Evolutionary conservation across 2,329 filamentous ascomycete species (phyloP), one percentile per base, ranked within the genome.

Genomic region (Neophaeococcomyces mojaviensis): DNA sequence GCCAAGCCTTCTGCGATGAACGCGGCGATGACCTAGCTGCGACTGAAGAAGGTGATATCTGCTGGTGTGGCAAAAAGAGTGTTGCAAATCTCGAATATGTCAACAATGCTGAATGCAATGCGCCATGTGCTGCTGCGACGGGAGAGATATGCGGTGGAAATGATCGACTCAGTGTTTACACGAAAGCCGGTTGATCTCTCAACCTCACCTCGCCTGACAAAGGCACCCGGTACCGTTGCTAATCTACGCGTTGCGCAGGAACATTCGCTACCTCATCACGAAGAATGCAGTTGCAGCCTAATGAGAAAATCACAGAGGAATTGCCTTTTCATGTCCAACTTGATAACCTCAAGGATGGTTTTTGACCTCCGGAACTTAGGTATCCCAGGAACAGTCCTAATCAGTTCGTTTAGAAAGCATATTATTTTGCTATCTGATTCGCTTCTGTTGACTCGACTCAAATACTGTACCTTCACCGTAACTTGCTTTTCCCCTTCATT

Each of bases 141-240:
- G 32, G 32, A 9, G 33, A 37, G 30, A 30, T 36, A 7, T 37
- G 41, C 30, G 41, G 41, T 44, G 41, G 41, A 4, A 36, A 36
- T n/a, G 32, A 37, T 33, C 26, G 24, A 16, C 22, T 43, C 15
- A 35, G 40, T 20, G 22, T 43, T 4, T 44, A 37, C 13, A n/a
- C 33, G 4, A 44, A 37, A 19, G 41, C 41, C n/a, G 41, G 32
- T n/a, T 30, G 18, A 22, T 6, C 5, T n/a, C 3, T 16, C 16
- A 22, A 15, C 12, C 31, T 19, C 5, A 20, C 7, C 32, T n/a
- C n/a, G 15, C n/a, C n/a, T n/a, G n/a, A n/a, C n/a, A n/a, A n/a
- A n/a, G n/a, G n/a, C n/a, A n/a, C n/a, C n/a, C n/a, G n/a, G n/a
- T n/a, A n/a, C n/a, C n/a, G n/a, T n/a, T 16, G 20, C n/a, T 7